Evolutionary conservation across 78 protist species (phyloP), one percentile per base, ranked within the genome.

Genomic region (Dictyostelium capitatum): DNA sequence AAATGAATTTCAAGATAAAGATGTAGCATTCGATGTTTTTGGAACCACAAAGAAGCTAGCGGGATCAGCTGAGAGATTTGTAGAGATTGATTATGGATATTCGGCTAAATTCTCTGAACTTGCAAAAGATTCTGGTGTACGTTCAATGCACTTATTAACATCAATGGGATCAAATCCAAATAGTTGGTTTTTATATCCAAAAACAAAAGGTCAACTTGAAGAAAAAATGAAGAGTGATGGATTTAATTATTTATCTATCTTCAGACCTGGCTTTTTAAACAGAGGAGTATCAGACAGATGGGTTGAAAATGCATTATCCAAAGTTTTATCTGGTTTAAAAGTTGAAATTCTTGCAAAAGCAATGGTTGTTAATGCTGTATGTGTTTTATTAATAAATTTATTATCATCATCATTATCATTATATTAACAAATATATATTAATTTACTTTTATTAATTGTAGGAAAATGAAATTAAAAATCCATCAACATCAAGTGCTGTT

Each of bases 201-300:
- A 83, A 41, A 59, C 81, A 28, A 95, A 95, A 72, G 97, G 97
- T 17, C 64, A 87, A 67, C 53, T 90, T 11, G 97, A 95, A 62
- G 83, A 90, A 14, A 37, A 54, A 3, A 54, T 82, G 80, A 85
- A 69, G 41, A 50, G n/a, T 2, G 74, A 91, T 17, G 6, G 28
- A 8, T 95, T 95, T 6, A 72, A 62, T 15, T 19, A 37, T n/a
- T 23, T 72, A n/a, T 69, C 89, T 23, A 79, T 90, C 47, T 95
- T 73, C 6, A 8, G 93, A 23, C 97, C 97, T 5, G 97, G 97
- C 4, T 54, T 90, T 28, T 64, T 95, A 37, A 54, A 91, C 7
- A 72, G 79, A 43, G 54, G 54, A 0, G 43, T 19, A 9, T 20
- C 41, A 7, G 79, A 72, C 20, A 43, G 79, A 37, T 43, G 30